phyloP scores from a whole-genome alignment of 148 eudicot genomes.

The Diospyros lotus region DNA sequence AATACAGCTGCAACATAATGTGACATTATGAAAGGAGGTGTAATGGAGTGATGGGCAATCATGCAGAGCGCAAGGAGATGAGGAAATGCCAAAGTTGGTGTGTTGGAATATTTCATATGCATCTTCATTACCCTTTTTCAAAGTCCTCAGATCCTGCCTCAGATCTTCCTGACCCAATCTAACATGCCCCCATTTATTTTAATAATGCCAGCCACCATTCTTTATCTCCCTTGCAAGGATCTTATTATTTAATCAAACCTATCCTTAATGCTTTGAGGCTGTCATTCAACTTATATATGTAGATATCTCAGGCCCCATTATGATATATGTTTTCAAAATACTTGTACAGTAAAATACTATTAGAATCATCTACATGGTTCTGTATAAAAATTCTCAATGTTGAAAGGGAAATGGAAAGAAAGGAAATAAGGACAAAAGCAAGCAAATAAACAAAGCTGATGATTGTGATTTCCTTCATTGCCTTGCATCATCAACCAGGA shows the following conservation, averaged over 20 bases:
- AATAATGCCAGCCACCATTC: slow-evolving; percentile 3
- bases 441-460: background rate
- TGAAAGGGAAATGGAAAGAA: background rate
- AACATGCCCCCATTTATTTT: slow-evolving; percentile 23
- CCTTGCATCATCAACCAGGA: slow-evolving; percentile 22
- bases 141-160: slow-evolving; percentile 36
- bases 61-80: slow-evolving; percentile 6
- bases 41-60: slow-evolving; percentile 25
- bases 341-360: too few relatives aligned
- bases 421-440: background rate
- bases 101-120: slow-evolving; percentile 31
- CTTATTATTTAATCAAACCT: too few relatives aligned
- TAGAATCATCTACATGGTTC: too few relatives aligned
- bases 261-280: too few relatives aligned
- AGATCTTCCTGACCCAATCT: slow-evolving; percentile 33
- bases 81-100: slow-evolving; percentile 22
- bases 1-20: background rate
- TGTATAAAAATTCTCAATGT: too few relatives aligned
- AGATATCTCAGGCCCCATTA: too few relatives aligned
- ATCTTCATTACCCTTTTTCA: slow-evolving; percentile 19
- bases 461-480: slow-evolving; percentile 3
- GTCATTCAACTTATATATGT: too few relatives aligned
- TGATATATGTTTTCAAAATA: too few relatives aligned
- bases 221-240: slow-evolving; percentile 1
- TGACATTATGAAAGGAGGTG: slow-evolving; percentile 8